Percentiles rank a stretch among this genome's conserved stretches.
These are phyloP conservation scores for Nannizziopsis arthrosporioides DNA, from an alignment of 2,329 filamentous ascomycete genomes.

Conservation along the genomic window DNA sequence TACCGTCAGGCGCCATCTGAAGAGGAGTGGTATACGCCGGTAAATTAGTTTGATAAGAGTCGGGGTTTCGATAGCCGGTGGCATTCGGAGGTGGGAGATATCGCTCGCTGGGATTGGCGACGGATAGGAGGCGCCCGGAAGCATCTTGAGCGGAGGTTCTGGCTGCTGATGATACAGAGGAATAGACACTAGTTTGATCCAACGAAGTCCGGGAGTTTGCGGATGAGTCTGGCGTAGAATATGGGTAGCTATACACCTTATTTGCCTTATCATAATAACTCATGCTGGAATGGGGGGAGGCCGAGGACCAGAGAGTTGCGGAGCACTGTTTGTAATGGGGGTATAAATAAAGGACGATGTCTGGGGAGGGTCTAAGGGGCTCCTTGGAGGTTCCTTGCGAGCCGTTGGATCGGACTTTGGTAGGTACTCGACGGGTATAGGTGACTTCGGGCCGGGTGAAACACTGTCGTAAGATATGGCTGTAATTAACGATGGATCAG, in stretches of 20 bases:
- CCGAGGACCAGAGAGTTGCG: conserved; percentile 50
- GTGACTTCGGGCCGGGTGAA: conserved; percentile 53
- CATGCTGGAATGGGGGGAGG: conserved; percentile 45
- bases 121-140: conserved; percentile 35
- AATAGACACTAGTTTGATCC: conserved; percentile 55
- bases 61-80: conserved; percentile 32
- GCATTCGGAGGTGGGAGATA: conserved; percentile 20
- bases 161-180: conserved; percentile 47
- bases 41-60: conserved; percentile 33
- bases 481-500: conserved; percentile 66
- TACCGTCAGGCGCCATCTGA: conserved; percentile 13
- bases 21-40: conserved; percentile 38
- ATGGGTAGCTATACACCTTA: conserved; percentile 56
- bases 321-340: conserved; percentile 38
- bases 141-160: conserved; percentile 44
- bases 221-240: conserved; percentile 43
- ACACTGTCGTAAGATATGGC: conserved; percentile 76
- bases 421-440: conserved; percentile 61
- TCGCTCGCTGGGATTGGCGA: conserved; percentile 28
- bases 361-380: conserved; percentile 70
- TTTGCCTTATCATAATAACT: conserved; percentile 54
- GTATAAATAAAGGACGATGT: conserved; percentile 62
- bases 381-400: conserved; percentile 64
- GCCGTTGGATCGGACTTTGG: conserved; percentile 50
- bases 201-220: conserved; percentile 46